These are phyloP conservation scores for Wickerhamiella occidentalis DNA, from an alignment of 805 yeast species.

Conservation along the genomic window DNA sequence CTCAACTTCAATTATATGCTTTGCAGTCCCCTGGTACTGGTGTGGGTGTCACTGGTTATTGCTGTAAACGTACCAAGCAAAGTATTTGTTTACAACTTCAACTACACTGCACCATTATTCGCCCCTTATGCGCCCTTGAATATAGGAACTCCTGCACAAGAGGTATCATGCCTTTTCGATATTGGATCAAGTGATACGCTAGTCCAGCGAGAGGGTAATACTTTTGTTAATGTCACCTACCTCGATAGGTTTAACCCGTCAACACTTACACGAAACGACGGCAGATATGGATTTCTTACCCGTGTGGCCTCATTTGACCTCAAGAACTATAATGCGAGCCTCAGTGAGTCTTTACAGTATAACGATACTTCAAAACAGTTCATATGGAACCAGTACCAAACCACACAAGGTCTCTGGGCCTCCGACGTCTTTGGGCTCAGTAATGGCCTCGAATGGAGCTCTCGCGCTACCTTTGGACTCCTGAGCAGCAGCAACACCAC, in stretches of 20 bases:
- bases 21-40: neutral
- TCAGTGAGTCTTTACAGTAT: neutral
- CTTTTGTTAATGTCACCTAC: neutral
- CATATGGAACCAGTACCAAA: constrained; percentile 4
- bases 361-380: neutral
- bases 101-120: neutral
- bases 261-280: neutral
- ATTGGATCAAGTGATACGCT: constrained; percentile 6
- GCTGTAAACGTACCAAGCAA: neutral
- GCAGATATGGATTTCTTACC: neutral
- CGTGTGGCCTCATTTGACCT: neutral
- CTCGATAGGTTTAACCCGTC: constrained; percentile 7
- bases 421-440: neutral
- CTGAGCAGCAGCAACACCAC: neutral
- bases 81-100: neutral
- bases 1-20: neutral
- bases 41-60: neutral
- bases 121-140: neutral
- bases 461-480: neutral
- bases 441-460: neutral
- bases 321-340: neutral
- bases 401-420: constrained; percentile 2
- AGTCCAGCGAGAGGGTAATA: neutral
- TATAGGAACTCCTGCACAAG: constrained; percentile 4
- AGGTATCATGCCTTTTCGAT: constrained; percentile 3